Conservation (phyloP, 2,329 filamentous ascomycete species). For the Fusarium pininemorale region DNA sequence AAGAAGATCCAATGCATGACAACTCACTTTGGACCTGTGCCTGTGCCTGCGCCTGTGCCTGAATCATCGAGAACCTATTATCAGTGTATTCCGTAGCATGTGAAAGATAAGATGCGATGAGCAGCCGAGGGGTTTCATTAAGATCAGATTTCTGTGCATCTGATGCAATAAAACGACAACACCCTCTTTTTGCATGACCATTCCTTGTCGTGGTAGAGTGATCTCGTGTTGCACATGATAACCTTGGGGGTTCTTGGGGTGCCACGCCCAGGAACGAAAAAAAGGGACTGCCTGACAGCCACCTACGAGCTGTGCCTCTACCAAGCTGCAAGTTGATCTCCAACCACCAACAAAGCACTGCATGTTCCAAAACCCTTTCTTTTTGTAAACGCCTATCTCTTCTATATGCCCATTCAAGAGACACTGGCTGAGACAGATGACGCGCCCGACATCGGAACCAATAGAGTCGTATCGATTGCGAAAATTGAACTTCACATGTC, state of each 20-base stretch:
- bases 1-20: neutral
- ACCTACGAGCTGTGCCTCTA: conserved; percentile 10
- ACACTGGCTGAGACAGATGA: neutral
- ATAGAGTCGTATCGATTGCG: conserved; percentile 13
- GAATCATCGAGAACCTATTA: neutral
- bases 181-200: conserved; percentile 14
- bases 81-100: neutral
- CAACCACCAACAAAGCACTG: neutral
- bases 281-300: neutral
- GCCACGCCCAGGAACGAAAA: conserved; percentile 27
- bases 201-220: conserved; percentile 5
- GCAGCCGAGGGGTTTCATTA: conserved; percentile 11
- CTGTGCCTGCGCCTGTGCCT: conserved; percentile 10
- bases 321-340: conserved; percentile 20
- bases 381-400: conserved; percentile 1
- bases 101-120: conserved; percentile 12
- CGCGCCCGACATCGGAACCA: conserved; percentile 8
- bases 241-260: conserved; percentile 2
- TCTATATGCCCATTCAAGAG: neutral
- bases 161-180: neutral
- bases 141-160: conserved; percentile 6
- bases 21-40: neutral
- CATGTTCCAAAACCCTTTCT: conserved; percentile 1
- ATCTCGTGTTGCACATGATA: conserved; percentile 23
- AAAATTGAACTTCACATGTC: conserved; percentile 31